Base-by-base conservation (phyloP, 129 eudicot genomes). In the Silybum marianum region DNA sequence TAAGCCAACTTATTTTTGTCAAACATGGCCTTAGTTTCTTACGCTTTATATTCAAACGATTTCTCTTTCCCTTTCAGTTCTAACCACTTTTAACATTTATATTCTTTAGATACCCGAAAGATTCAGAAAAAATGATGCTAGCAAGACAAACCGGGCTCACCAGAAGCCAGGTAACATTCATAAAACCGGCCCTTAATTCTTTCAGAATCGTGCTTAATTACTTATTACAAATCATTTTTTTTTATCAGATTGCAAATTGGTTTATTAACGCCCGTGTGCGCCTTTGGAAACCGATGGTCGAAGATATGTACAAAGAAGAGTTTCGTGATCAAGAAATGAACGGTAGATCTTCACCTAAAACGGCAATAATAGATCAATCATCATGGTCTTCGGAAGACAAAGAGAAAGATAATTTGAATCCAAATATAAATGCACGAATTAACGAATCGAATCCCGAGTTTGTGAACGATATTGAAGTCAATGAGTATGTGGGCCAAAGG, bases 211-310 rank as follows among this genome's bases (percentile, higher is more conserved):
- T 23, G 30, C 28, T 8, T 32, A 32, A 32, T 65, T 46, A 46
- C 51, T 71, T 60, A 58, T 58, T 30, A 26, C 46, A 30, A 46
- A 22, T 51, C 23, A 3, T 36, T 69, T 30, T 46, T 12, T 74
- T 69, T 30, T 46, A 76, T 80, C 85, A 95, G 99, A 97, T 95
- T 16, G 98, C 99, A 69, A 95, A 95, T 78, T 95, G 99, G 99
- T 95, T 95, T 81, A 93, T 95, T 14, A 95, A 95, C 68, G 99
- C 99, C 1, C 87, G 99, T 7, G 99, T 95, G 48, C 99, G 99
- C 32, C 93, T 95, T 4, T 95, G 99, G 99, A 95, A 95, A 81
- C 99, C 99, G 7, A 92, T 95, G 98, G 97, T 95, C 21, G 99
- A 95, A 78, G 99, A 95, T 60, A 95, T 95, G 98, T 92, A 92